phyloP scores from a whole-genome alignment of 371 early-diverging fungal genomes.

The Smittium culicis region DNA sequence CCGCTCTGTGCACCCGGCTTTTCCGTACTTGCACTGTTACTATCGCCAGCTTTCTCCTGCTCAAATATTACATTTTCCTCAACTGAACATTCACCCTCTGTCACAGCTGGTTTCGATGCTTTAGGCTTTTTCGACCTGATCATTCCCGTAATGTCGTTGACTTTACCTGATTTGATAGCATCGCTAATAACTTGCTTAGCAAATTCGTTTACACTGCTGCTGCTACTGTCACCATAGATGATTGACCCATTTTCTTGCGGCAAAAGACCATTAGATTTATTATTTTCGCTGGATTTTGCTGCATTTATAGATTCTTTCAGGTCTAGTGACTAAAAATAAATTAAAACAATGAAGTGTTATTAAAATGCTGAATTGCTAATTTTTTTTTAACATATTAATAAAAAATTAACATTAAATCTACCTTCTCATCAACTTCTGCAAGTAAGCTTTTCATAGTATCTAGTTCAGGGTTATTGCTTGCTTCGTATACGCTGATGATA shows the following conservation, averaged over 20 bases:
- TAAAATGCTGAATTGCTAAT: no score
- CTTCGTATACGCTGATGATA: constrained; percentile 8
- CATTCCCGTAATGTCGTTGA: constrained; percentile 8
- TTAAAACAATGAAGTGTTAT: no score
- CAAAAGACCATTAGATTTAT: no score
- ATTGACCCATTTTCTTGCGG: neutral
- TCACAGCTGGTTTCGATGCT: neutral
- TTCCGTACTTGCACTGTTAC: no score
- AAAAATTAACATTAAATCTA: constrained; percentile 12
- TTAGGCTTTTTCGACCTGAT: constrained; percentile 10
- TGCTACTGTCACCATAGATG: neutral
- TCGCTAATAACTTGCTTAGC: constrained; percentile 2
- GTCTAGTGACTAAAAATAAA: constrained; percentile 5
- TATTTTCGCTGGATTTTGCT: neutral
- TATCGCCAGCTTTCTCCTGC: no score
- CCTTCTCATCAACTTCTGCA: constrained; percentile 22
- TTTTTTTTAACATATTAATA: no score
- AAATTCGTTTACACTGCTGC: neutral
- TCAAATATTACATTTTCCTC: no score
- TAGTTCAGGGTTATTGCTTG: neutral
- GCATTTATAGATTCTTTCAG: neutral
- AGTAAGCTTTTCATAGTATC: constrained; percentile 19
- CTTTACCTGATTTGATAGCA: neutral
- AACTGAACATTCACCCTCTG: no score
- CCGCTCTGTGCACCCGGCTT: no score